Evolutionary conservation across 345 rosid genomes (phyloP).

Genomic region (Bruguiera sexangula): DNA sequence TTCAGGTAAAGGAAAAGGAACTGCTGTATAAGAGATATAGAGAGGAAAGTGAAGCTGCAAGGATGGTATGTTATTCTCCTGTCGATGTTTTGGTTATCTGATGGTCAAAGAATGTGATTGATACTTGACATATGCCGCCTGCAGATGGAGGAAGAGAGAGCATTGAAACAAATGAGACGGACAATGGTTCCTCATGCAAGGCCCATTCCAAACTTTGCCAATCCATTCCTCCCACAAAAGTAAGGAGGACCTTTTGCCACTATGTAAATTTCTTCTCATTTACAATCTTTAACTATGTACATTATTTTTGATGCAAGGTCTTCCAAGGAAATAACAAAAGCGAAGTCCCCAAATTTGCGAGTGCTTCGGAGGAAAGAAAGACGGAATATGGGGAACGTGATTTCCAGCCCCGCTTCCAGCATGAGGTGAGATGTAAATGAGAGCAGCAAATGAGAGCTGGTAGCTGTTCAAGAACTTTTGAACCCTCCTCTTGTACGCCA

Average conservation of each 20-base stretch:
- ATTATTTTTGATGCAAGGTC: conserved; percentile 37
- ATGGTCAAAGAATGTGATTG: background rate
- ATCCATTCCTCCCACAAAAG: conserved; percentile 85
- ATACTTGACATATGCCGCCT: background rate
- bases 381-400: conserved; percentile 20
- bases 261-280: background rate
- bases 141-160: conserved; percentile 91
- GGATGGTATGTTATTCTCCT: conserved; percentile 46
- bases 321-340: conserved; percentile 51
- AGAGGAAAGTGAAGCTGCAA: conserved; percentile 86
- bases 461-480: conserved; percentile 81
- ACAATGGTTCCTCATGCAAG: conserved; percentile 91
- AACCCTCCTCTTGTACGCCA: conserved; percentile 26
- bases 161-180: conserved; percentile 79
- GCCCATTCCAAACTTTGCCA: conserved; percentile 79
- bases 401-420: conserved; percentile 44
- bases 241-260: conserved; percentile 24
- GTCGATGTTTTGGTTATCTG: background rate
- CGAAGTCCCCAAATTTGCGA: conserved; percentile 60
- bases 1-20: conserved; percentile 90
- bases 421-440: conserved; percentile 39
- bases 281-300: too few relatives aligned
- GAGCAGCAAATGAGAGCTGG: background rate
- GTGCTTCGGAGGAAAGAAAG: conserved; percentile 42
- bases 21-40: conserved; percentile 77